These are phyloP conservation scores for Trichoderma asperellum DNA, from an alignment of 2,329 filamentous ascomycete species.

Conservation along the genomic window DNA sequence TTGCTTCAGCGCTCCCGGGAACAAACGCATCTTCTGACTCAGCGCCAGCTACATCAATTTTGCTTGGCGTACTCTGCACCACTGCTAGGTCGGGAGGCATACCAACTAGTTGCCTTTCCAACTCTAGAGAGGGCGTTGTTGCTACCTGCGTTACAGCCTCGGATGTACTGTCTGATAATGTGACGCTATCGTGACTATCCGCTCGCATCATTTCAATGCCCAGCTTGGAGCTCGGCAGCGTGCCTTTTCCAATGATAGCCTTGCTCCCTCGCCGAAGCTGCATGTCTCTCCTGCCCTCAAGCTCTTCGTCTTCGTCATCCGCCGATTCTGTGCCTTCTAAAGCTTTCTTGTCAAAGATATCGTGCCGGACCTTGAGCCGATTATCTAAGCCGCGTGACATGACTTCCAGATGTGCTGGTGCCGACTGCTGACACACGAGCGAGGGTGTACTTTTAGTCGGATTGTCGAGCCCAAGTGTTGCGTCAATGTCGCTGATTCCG, in stretches of 20 bases:
- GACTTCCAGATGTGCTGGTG: constrained; percentile 64
- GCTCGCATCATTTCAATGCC: constrained; percentile 98
- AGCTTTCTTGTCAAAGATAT: constrained; percentile 72
- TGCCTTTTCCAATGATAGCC: constrained; percentile 50
- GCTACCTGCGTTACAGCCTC: constrained; percentile 57
- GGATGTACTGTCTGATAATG: constrained; percentile 54
- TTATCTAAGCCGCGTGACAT: constrained; percentile 66
- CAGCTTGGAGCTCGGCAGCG: constrained; percentile 80
- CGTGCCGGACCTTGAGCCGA: constrained; percentile 74
- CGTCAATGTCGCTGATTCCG: constrained; percentile 72
- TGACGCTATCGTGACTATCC: constrained; percentile 85
- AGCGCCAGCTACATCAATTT: constrained; percentile 23
- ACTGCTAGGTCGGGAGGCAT: constrained; percentile 27
- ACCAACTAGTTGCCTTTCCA: constrained; percentile 40
- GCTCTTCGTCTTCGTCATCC: constrained; percentile 92
- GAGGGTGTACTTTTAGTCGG: constrained; percentile 53
- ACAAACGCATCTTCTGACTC: constrained; percentile 17
- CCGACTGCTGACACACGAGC: constrained; percentile 65
- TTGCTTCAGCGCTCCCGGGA: constrained; percentile 46
- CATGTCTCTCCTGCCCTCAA: constrained; percentile 58
- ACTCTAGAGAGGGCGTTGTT: constrained; percentile 54
- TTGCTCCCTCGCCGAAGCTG: constrained; percentile 53
- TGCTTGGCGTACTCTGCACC: constrained; percentile 36
- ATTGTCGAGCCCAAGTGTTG: constrained; percentile 40
- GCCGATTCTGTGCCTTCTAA: constrained; percentile 81